Evolutionary conservation across 805 yeast species (phyloP).

Genomic region (Vanderwaltozyma tropicalis): DNA sequence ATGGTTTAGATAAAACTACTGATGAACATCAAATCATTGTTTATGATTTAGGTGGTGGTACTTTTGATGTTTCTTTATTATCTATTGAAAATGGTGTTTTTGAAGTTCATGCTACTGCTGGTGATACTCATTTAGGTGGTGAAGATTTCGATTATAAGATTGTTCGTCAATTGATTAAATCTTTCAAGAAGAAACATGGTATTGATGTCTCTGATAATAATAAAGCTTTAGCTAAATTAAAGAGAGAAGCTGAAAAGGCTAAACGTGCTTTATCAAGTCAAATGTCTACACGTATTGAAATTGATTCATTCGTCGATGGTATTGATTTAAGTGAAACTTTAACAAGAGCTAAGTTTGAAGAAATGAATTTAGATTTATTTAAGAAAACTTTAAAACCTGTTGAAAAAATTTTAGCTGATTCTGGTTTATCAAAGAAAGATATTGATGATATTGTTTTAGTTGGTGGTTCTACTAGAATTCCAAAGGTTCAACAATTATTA

Average conservation of each 20-base stretch:
- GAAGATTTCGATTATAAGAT: slow-evolving; percentile 89
- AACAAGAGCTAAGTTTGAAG: slow-evolving; percentile 97
- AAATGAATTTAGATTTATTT: slow-evolving; percentile 84
- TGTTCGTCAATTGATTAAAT: slow-evolving; percentile 75
- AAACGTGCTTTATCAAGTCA: slow-evolving; percentile 93
- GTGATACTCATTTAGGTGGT: slow-evolving; percentile 97
- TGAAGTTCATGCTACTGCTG: slow-evolving; percentile 88
- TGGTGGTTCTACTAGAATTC: slow-evolving; percentile 99
- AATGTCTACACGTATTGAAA: slow-evolving; percentile 91
- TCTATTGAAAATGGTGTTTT: slow-evolving; percentile 87
- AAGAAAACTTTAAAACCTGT: slow-evolving; percentile 93
- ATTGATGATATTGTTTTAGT: slow-evolving; percentile 92
- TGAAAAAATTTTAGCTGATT: slow-evolving; percentile 88
- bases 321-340: slow-evolving; percentile 90
- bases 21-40: slow-evolving; percentile 85
- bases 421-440: slow-evolving; percentile 77
- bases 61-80: slow-evolving; percentile 83
- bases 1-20: slow-evolving; percentile 76
- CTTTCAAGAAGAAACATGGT: slow-evolving; percentile 85
- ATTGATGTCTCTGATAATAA: slow-evolving; percentile 73
- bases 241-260: slow-evolving; percentile 97
- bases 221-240: slow-evolving; percentile 84
- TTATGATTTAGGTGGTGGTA: slow-evolving; percentile 96
- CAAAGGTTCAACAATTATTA: slow-evolving; percentile 90
- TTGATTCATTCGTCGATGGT: slow-evolving; percentile 90